These are phyloP conservation scores for Cercophora scortea DNA, from an alignment of 495 filamentous ascomycete genomes.

Conservation along the genomic window DNA sequence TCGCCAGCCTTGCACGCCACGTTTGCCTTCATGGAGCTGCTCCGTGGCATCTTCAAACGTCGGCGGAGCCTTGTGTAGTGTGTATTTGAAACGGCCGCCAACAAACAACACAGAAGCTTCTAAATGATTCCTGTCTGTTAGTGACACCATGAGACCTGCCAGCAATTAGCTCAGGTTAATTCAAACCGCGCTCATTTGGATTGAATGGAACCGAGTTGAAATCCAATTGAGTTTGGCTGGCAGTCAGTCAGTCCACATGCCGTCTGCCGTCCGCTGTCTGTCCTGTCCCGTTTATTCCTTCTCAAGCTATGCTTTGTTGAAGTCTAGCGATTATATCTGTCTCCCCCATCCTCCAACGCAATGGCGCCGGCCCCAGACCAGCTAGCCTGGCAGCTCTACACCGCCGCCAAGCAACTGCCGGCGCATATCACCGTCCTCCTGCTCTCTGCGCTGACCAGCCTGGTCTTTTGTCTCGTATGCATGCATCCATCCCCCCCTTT, in stretches of 20 bases:
- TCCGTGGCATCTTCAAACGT: slow-evolving; percentile 12
- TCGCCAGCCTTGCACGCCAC: slow-evolving; percentile 24
- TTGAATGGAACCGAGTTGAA: too few species aligned
- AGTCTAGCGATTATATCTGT: background rate
- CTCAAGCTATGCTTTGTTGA: background rate
- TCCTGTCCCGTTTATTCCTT: background rate
- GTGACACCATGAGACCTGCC: too few species aligned
- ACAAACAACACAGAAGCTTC: too few species aligned
- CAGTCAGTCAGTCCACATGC: too few species aligned
- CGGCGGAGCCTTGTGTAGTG: slow-evolving; percentile 1
- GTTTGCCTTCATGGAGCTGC: background rate
- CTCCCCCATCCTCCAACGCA: background rate
- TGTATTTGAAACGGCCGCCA: too few species aligned
- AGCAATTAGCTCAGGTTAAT: too few species aligned
- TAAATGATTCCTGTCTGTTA: too few species aligned
- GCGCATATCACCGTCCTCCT: slow-evolving; percentile 20
- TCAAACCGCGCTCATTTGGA: too few species aligned
- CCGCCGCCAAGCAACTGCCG: slow-evolving; percentile 20
- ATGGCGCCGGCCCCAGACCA: slow-evolving; percentile 6
- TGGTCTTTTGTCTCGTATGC: slow-evolving; percentile 24
- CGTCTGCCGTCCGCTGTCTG: background rate
- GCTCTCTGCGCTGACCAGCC: slow-evolving; percentile 13
- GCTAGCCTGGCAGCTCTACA: slow-evolving; percentile 20
- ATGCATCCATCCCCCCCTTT: background rate
- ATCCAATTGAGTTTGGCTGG: too few species aligned